These are phyloP conservation scores for Ottelia alismoides DNA, from an alignment of 106 monocot species.

Conservation along the genomic window DNA sequence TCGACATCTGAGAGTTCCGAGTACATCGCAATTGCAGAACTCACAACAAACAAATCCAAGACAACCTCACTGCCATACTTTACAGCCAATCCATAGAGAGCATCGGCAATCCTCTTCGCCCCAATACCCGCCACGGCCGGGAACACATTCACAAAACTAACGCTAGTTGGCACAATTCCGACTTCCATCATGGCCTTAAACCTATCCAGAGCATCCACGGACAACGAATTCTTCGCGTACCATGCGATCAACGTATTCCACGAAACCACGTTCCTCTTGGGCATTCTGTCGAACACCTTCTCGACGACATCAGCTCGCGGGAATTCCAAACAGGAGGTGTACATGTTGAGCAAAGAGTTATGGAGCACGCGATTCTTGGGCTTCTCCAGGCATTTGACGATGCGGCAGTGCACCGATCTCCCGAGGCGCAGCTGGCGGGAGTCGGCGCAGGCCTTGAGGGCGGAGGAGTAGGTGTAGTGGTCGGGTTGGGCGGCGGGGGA, in stretches of 20 bases:
- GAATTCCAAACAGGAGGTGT: constrained; percentile 22
- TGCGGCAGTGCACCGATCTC: constrained; percentile 60
- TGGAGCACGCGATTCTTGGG: constrained; percentile 38
- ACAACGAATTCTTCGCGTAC: constrained; percentile 23
- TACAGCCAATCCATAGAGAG: constrained; percentile 39
- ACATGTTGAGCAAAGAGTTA: constrained; percentile 89
- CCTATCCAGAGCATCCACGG: constrained; percentile 22
- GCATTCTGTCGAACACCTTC: constrained; percentile 65
- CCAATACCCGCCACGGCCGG: constrained; percentile 20
- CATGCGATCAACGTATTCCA: constrained; percentile 80
- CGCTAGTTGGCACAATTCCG: constrained; percentile 32
- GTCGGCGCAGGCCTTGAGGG: constrained; percentile 68
- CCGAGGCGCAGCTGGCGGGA: constrained; percentile 37
- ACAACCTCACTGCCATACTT: constrained; percentile 35
- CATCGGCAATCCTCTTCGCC: neutral
- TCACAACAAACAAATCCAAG: constrained; percentile 47
- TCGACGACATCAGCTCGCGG: constrained; percentile 6
- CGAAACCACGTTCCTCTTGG: constrained; percentile 60
- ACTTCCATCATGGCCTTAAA: constrained; percentile 43
- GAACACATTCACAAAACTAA: constrained; percentile 75
- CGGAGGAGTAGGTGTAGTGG: constrained; percentile 75
- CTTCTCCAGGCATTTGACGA: constrained; percentile 24
- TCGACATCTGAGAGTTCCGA: constrained; percentile 36
- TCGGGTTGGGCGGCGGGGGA: constrained; percentile 21
- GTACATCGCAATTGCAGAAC: constrained; percentile 54